These are phyloP conservation scores for Penstemon eatonii DNA, from an alignment of 257 asterid species.

Conservation along the genomic window DNA sequence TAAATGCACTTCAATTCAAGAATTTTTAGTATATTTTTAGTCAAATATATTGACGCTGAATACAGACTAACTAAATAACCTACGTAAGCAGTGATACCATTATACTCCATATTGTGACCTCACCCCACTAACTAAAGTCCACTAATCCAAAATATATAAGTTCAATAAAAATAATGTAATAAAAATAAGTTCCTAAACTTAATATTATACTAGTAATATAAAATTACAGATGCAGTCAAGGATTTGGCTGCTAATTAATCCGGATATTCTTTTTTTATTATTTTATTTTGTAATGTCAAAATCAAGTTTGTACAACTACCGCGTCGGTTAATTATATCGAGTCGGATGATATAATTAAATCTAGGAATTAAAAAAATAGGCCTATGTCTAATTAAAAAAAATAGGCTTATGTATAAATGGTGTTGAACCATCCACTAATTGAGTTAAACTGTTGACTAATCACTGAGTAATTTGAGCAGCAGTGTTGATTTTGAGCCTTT, in stretches of 20 bases:
- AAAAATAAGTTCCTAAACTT: constrained; percentile 4
- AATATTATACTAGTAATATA: neutral
- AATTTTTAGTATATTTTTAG: neutral
- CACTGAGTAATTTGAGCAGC: neutral
- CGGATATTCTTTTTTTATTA: neutral
- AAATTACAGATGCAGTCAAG: constrained; percentile 1
- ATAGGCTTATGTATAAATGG: too few species aligned
- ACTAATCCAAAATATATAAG: neutral
- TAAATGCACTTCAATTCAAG: neutral
- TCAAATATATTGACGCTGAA: neutral
- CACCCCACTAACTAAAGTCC: constrained; percentile 24
- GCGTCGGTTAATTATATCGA: neutral
- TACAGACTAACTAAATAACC: neutral
- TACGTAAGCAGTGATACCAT: constrained; percentile 36
- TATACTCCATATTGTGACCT: constrained; percentile 17
- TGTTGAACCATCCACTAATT: constrained; percentile 17
- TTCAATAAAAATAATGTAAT: neutral
- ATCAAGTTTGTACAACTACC: neutral
- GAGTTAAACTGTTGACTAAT: constrained; percentile 1
- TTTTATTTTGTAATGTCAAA: neutral
- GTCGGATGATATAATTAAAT: neutral
- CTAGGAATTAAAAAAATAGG: neutral
- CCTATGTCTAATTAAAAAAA: neutral
- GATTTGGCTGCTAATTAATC: constrained; percentile 14
- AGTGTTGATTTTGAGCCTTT: neutral